These are phyloP conservation scores for Macrophomina phaseolina DNA, from an alignment of 2,329 filamentous ascomycete species.

Conservation along the genomic window DNA sequence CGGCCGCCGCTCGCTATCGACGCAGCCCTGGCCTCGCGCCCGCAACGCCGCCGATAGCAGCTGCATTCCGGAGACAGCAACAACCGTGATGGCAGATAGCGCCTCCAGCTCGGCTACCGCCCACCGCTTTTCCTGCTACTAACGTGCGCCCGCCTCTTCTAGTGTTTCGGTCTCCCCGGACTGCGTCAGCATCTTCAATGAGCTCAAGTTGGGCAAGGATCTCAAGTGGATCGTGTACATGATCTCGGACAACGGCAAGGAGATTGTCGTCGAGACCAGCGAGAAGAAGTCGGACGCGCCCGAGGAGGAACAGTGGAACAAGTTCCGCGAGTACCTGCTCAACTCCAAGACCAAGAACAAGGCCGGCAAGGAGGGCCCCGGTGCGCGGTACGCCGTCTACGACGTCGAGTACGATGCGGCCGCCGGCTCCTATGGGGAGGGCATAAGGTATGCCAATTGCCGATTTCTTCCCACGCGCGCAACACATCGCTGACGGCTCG, in stretches of 20 bases:
- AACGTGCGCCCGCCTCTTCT: conserved; percentile 29
- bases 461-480: neutral
- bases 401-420: conserved; percentile 77
- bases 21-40: conserved; percentile 27
- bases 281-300: conserved; percentile 50
- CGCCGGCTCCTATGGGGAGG: conserved; percentile 66
- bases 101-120: neutral
- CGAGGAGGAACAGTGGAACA: conserved; percentile 68
- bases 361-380: conserved; percentile 61
- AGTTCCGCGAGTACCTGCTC: conserved; percentile 77
- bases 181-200: conserved; percentile 74
- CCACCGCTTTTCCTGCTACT: conserved; percentile 14
- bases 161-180: conserved; percentile 76
- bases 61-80: conserved; percentile 8
- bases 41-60: conserved; percentile 22
- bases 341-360: conserved; percentile 75
- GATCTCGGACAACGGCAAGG: conserved; percentile 80
- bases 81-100: neutral
- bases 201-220: conserved; percentile 81
- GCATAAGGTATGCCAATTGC: conserved; percentile 59
- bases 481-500: conserved; percentile 17
- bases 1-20: conserved; percentile 28
- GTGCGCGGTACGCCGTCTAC: conserved; percentile 83
- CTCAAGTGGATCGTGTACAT: conserved; percentile 86
- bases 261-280: conserved; percentile 80